Evolutionary conservation across 2,329 filamentous ascomycete species (phyloP).

Genomic region (Colletotrichum eremochloae): DNA sequence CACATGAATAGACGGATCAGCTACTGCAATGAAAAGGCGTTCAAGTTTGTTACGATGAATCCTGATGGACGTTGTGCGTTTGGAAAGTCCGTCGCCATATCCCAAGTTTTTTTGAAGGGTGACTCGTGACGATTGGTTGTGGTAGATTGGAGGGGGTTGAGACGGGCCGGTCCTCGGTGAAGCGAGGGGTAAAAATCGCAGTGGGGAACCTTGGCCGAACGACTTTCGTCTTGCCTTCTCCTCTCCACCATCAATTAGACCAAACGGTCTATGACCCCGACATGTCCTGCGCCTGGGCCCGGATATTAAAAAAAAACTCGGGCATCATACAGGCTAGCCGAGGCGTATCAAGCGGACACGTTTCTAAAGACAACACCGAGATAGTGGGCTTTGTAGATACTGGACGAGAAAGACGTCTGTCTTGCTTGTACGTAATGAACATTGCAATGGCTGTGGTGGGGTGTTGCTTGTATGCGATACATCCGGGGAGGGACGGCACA

Average conservation of each 20-base stretch:
- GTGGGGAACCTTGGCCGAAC: neutral
- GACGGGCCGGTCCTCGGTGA: neutral
- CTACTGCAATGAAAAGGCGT: conserved; percentile 33
- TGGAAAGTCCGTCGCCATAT: neutral
- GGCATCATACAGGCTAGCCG: neutral
- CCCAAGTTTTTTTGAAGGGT: neutral
- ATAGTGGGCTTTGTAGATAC: neutral
- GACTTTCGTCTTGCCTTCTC: neutral
- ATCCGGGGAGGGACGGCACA: conserved; percentile 3
- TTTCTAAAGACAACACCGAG: neutral
- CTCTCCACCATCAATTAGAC: neutral
- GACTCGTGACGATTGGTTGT: neutral
- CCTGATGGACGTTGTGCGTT: neutral
- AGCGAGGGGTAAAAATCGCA: neutral
- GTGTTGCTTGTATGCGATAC: conserved; percentile 33
- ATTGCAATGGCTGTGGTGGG: conserved; percentile 19
- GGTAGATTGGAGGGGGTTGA: neutral
- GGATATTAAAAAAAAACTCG: neutral
- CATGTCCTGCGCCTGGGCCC: too few relatives aligned
- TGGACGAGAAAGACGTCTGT: neutral
- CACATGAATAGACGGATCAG: conserved; percentile 40
- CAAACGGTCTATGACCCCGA: neutral
- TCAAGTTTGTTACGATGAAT: neutral
- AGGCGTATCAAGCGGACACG: neutral
- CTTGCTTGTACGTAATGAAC: conserved; percentile 39